Percentiles rank a stretch among this genome's conserved stretches.
These are phyloP conservation scores for Serendipita sp. DNA, from an alignment of 768 basidiomycete species.

Conservation along the genomic window DNA sequence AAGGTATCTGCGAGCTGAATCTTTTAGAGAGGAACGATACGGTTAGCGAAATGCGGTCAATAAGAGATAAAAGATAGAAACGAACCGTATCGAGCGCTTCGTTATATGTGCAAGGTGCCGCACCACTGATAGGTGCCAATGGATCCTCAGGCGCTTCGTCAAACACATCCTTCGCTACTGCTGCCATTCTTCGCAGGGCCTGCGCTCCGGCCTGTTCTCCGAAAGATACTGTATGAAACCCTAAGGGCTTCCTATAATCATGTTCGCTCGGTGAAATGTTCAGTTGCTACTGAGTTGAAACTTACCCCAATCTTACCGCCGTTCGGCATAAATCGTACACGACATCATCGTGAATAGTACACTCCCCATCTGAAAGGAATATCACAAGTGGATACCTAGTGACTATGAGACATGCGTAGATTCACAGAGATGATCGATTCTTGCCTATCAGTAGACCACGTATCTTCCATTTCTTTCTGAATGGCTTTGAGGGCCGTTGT, in stretches of 20 bases:
- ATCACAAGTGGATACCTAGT: conserved; percentile 34
- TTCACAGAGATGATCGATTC: background rate
- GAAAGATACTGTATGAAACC: conserved; percentile 44
- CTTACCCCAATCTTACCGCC: conserved; percentile 32
- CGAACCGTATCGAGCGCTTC: conserved; percentile 36
- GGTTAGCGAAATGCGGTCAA: background rate
- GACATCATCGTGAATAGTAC: conserved; percentile 22
- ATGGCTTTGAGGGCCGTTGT: conserved; percentile 24
- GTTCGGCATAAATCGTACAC: conserved; percentile 28
- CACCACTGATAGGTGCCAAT: conserved; percentile 18
- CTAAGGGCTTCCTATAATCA: conserved; percentile 31
- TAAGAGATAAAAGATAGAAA: background rate
- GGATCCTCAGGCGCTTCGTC: conserved; percentile 28
- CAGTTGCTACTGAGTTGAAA: no score
- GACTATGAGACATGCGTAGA: conserved; percentile 1
- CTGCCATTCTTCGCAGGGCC: conserved; percentile 33
- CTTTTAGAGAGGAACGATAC: background rate
- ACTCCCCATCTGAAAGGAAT: conserved; percentile 44
- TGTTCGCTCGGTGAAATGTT: background rate
- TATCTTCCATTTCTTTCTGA: conserved; percentile 24
- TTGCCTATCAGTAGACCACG: conserved; percentile 39
- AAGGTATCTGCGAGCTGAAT: conserved; percentile 39
- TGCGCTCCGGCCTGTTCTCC: conserved; percentile 20
- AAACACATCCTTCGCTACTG: conserved; percentile 33
- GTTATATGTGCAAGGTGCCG: conserved; percentile 30